Conservation (phyloP, 2,329 filamentous ascomycete species). For the Aspergillus arachidicola region DNA sequence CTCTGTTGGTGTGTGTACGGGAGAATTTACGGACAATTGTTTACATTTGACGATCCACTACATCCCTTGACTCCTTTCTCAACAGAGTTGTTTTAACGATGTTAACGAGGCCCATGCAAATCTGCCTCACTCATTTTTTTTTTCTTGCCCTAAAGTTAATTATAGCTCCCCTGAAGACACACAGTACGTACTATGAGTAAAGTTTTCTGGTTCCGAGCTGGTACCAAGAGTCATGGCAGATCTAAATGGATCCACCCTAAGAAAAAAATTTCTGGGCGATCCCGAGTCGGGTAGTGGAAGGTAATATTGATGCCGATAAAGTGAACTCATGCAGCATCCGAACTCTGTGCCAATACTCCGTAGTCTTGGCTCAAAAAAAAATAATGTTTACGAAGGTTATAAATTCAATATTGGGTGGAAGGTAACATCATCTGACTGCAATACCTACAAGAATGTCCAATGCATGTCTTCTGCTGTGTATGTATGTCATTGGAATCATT, state of each 20-base stretch:
- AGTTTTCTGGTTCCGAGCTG: conserved; percentile 5
- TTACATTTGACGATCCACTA: not conserved
- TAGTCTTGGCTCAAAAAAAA: too few relatives aligned
- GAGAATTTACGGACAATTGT: not conserved
- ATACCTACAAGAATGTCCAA: not conserved
- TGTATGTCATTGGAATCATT: not conserved
- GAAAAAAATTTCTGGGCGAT: conserved; percentile 11
- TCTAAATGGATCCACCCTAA: conserved; percentile 1
- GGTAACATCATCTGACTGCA: not conserved
- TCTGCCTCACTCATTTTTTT: not conserved
- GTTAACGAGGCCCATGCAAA: not conserved
- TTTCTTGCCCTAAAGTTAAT: not conserved
- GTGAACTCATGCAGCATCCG: not conserved
- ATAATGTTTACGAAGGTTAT: not conserved
- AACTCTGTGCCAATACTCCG: not conserved
- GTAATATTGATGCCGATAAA: not conserved
- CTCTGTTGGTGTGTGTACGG: not conserved
- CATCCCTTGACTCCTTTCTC: conserved; percentile 4
- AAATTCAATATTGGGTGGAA: not conserved
- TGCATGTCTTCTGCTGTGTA: not conserved
- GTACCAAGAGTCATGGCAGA: conserved; percentile 3
- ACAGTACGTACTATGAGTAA: not conserved
- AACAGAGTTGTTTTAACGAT: conserved; percentile 4
- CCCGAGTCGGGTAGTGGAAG: not conserved
- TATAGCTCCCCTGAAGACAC: not conserved